Base-by-base conservation (phyloP, 1,284 basidiomycete genomes). In the Porogramme epimiltina region DNA sequence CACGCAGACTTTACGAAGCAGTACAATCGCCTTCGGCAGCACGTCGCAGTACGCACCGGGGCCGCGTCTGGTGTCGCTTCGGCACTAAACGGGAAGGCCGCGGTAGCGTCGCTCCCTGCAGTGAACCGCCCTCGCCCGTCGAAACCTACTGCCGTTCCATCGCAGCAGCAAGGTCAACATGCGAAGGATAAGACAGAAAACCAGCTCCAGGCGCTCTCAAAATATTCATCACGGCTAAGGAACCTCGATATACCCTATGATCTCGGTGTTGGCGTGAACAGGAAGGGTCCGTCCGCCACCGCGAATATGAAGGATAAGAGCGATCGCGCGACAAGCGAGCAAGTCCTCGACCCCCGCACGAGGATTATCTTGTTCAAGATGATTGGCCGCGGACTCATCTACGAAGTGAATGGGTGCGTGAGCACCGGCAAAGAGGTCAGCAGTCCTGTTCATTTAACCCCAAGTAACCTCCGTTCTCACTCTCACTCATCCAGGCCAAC, bases 341-440 rank as follows among this genome's bases (percentile, higher is more conserved):
- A 97, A 67, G 95, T 98, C 0, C 78, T 98, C 20, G 95, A 98
- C 70, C 88, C 92, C 11, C 80, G 95, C 22, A 98, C 95, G 3
- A 75, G 95, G 28, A 78, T 95, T 39, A 95, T 97, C 18, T 71
- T 98, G 39, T 92, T 93, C 72, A 96, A 96, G 71, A 93, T 98
- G 86, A 90, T 96, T 48, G 92, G 93, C 6, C 76, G 93, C 43
- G 93, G 87, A 0, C 70, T 96, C 25, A 80, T 98, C 19, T 83
- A 89, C 50, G 88, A 92, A 66, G 86, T 98, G 33, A 95, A 97
- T 62, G 93, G 94, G 3, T 98, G 95, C 69, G 85, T 98, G 31
- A 93, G 90, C 62, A 97, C 95, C 0, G 95, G 95, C 26, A 98
- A 98, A 78, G 95, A 98, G 82, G 93, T 92, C 53, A 25, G 79